Evolutionary conservation across 2,329 filamentous ascomycete species (phyloP), one percentile per base, ranked within the genome.

Genomic region (Penicillium sp.): DNA sequence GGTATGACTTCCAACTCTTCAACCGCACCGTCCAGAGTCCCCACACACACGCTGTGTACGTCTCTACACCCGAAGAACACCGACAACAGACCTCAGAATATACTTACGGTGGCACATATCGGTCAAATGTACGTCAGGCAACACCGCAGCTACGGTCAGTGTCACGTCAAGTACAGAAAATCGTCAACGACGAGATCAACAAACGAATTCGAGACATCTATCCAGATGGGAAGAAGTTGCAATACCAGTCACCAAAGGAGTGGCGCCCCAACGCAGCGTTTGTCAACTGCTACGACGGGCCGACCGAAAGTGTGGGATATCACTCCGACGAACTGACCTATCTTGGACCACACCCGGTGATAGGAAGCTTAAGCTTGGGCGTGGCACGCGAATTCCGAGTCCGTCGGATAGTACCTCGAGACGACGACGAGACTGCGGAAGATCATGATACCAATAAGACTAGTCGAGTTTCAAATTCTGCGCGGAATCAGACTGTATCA

Each of bases 261-360:
- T 97, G 93, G 92, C 78, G 79, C 9, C 90, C 93, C 10, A 97
- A 97, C 69, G 91, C 91, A 0, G 91, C 92, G 0, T 93, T 97
- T 68, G 92, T 96, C 16, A 99, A 99, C 72, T 96, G 91, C 77
- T 99, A 99, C 72, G 81, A 87, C 65, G 92, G 92, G 0, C 87
- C 86, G 0, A 81, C 86, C 11, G 86, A 97, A 76, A 91, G 82
- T 59, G 92, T 97, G 0, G 94, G 94, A 33, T 97, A 91, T 75
- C 94, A 99, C 74, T 87, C 89, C 36, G 94, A 99, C 70, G 90
- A 96, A 66, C 81, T 97, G 16, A 97, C 93, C 0, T 97, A 97
- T 69, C 83, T 97, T 0, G 94, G 94, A 0, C 94, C 94, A 0
- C 86, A 89, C 8, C 85, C 93, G 7, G 82, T 96, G 23, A 97